phyloP scores from a whole-genome alignment of 1,139 yeast species.

The Pneumocystis sp. region DNA sequence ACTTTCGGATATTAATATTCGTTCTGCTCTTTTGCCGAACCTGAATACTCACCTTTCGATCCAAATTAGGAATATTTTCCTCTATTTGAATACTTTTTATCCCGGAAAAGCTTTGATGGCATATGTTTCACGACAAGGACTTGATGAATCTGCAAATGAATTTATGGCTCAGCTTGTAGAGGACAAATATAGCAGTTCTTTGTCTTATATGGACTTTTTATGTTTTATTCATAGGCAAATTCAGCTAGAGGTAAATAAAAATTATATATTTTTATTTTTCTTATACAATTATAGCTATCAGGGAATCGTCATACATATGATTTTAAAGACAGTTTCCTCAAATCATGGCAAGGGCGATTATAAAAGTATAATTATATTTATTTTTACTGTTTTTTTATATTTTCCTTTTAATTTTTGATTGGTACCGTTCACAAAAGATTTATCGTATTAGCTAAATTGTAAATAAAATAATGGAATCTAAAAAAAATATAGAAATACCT shows the following conservation, averaged over 20 bases:
- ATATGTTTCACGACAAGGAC: conserved; percentile 48
- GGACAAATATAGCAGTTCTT: conserved; percentile 46
- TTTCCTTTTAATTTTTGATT: neutral
- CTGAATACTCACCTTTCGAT: conserved; percentile 53
- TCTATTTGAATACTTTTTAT: conserved; percentile 31
- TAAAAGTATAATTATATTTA: neutral
- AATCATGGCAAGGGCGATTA: neutral
- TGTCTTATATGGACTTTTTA: conserved; percentile 46
- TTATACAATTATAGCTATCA: neutral
- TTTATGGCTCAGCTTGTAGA: conserved; percentile 55
- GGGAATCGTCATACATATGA: neutral
- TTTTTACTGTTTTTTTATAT: neutral
- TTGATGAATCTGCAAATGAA: conserved; percentile 47
- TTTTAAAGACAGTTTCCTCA: neutral
- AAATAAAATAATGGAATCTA: neutral
- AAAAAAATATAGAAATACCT: neutral
- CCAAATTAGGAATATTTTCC: conserved; percentile 51
- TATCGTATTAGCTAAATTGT: neutral
- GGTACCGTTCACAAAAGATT: neutral
- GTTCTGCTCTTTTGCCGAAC: conserved; percentile 51
- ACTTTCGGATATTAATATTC: conserved; percentile 34
- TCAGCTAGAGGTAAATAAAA: conserved; percentile 7
- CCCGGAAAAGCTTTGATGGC: conserved; percentile 31
- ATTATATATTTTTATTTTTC: neutral
- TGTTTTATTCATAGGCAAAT: conserved; percentile 42